Conservation (phyloP, 2,329 filamentous ascomycete species). For the Paracamarosporium sp. region DNA sequence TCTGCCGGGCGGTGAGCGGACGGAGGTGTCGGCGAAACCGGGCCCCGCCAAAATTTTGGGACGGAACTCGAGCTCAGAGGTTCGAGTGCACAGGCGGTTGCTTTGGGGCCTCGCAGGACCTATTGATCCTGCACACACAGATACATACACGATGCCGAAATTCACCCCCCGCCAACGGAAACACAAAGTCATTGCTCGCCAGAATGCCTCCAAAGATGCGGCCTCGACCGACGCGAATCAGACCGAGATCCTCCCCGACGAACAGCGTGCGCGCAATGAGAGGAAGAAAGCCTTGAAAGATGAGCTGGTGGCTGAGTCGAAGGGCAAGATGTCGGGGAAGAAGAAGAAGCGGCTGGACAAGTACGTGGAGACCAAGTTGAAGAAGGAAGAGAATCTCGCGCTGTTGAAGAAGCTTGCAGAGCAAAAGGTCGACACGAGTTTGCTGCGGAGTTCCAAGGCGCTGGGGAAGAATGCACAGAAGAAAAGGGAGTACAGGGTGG, state of each 20-base stretch:
- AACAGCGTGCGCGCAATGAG: slow-evolving; percentile 61
- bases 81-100: neutral
- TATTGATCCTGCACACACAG: slow-evolving; percentile 15
- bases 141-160: slow-evolving; percentile 42
- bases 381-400: slow-evolving; percentile 88
- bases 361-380: slow-evolving; percentile 86
- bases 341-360: slow-evolving; percentile 73
- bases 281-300: slow-evolving; percentile 60
- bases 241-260: slow-evolving; percentile 52
- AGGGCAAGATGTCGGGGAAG: slow-evolving; percentile 66
- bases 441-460: slow-evolving; percentile 78
- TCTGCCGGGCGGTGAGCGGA: slow-evolving; percentile 5
- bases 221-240: slow-evolving; percentile 62
- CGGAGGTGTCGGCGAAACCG: neutral
- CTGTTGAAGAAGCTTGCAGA: slow-evolving; percentile 83
- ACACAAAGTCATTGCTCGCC: slow-evolving; percentile 69
- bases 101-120: neutral
- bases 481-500: slow-evolving; percentile 67
- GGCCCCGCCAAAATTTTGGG: slow-evolving; percentile 7
- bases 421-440: slow-evolving; percentile 79
- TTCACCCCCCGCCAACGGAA: slow-evolving; percentile 64
- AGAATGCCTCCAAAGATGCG: slow-evolving; percentile 31
- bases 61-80: neutral
- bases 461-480: slow-evolving; percentile 73
- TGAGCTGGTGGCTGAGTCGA: slow-evolving; percentile 60